phyloP scores from a whole-genome alignment of 805 yeast species.

The Lachancea meyersii region DNA sequence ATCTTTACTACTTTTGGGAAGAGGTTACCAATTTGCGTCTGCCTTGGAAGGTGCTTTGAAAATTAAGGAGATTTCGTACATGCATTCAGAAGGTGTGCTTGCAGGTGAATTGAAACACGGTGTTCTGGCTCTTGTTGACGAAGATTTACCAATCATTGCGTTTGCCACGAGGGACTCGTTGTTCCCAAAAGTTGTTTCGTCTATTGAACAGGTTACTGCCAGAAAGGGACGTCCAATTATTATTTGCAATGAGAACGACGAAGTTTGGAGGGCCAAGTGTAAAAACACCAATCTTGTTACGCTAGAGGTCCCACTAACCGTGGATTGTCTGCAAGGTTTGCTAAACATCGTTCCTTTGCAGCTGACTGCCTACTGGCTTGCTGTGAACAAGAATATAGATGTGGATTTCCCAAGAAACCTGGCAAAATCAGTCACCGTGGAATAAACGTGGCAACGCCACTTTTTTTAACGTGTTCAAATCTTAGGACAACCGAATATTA shows the following conservation, averaged over 20 bases:
- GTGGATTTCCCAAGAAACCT: constrained; percentile 98
- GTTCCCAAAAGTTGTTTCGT: constrained; percentile 92
- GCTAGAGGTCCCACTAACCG: constrained; percentile 89
- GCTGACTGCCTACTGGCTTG: constrained; percentile 94
- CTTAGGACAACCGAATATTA: too few species aligned
- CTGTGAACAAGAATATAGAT: constrained; percentile 88
- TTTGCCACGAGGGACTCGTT: constrained; percentile 94
- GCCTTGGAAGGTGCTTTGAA: constrained; percentile 98
- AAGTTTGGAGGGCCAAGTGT: constrained; percentile 45
- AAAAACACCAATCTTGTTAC: constrained; percentile 46
- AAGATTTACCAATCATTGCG: constrained; percentile 86
- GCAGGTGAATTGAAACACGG: constrained; percentile 99
- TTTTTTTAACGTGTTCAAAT: too few species aligned
- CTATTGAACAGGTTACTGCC: constrained; percentile 93
- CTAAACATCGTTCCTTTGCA: constrained; percentile 92
- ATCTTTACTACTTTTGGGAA: constrained; percentile 84
- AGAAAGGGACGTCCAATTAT: constrained; percentile 96
- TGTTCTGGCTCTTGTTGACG: constrained; percentile 93
- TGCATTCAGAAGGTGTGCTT: constrained; percentile 98
- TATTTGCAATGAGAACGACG: constrained; percentile 79
- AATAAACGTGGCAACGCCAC: constrained; percentile 38
- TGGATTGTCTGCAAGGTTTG: constrained; percentile 95
- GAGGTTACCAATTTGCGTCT: constrained; percentile 96
- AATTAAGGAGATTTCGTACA: constrained; percentile 95
- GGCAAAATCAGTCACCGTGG: constrained; percentile 98